Percentiles rank a stretch among this genome's conserved stretches.
phyloP scores from a whole-genome alignment of 2,329 filamentous ascomycete species.

The Grosmannia penicillata region DNA sequence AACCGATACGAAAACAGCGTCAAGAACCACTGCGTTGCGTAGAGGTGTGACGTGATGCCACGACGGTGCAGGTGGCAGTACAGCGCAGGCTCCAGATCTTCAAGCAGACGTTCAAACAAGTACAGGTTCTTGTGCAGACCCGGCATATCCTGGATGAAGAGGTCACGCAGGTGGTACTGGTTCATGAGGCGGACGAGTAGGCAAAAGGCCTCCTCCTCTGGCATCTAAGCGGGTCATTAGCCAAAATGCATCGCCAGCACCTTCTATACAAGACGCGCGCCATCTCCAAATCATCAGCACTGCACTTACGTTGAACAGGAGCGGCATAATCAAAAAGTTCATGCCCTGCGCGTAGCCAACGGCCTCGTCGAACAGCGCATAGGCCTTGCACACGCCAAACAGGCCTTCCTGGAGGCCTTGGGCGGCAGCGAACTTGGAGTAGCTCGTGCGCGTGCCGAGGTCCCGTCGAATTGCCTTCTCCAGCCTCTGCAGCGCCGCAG shows the following conservation, averaged over 20 bases:
- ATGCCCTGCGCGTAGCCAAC: constrained; percentile 97
- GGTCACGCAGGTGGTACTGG: constrained; percentile 80
- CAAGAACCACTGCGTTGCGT: constrained; percentile 97
- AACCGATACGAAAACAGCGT: constrained; percentile 98
- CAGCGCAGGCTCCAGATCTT: constrained; percentile 84
- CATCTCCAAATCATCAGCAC: no score
- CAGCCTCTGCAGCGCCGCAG: constrained; percentile 58
- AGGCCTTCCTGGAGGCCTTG: constrained; percentile 85
- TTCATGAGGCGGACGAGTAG: constrained; percentile 91
- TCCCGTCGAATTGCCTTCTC: constrained; percentile 89
- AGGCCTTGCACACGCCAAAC: constrained; percentile 93
- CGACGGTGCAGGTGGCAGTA: constrained; percentile 87
- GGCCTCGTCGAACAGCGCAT: constrained; percentile 84
- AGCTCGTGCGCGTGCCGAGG: constrained; percentile 83
- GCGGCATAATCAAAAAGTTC: constrained; percentile 95
- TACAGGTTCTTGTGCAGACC: constrained; percentile 87
- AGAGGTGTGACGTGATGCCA: constrained; percentile 79
- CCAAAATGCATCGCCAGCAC: background rate
- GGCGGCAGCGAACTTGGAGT: constrained; percentile 86
- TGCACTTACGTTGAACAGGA: constrained; percentile 74
- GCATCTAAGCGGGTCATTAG: constrained; percentile 47
- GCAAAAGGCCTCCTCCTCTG: constrained; percentile 92
- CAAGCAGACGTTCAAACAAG: constrained; percentile 85
- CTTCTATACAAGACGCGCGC: background rate
- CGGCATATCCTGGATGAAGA: constrained; percentile 94